Evolutionary conservation across 306 rosid species (phyloP).

Genomic region (Mimosa bimucronata): DNA sequence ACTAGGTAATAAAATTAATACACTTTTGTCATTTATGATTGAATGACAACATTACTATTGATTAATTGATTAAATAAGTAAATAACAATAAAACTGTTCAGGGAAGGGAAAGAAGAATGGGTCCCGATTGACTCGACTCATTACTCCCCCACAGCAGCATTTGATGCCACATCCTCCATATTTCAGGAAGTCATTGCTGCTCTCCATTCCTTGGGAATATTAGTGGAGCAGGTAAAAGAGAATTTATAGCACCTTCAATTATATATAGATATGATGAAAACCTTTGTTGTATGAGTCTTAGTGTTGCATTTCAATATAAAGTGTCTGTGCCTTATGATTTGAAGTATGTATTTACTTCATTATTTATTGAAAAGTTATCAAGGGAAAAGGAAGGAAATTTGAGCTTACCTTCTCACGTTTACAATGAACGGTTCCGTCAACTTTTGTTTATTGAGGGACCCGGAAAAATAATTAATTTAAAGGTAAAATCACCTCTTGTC

Average conservation of each 20-base stretch:
- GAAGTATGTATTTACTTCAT: no score
- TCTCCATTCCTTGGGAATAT: slow-evolving; percentile 65
- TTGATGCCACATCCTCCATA: slow-evolving; percentile 73
- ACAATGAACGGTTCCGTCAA: no score
- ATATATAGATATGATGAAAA: no score
- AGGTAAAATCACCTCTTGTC: no score
- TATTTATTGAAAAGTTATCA: no score
- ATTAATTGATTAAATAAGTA: slow-evolving; percentile 31
- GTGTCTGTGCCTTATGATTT: no score
- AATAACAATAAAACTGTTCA: slow-evolving; percentile 29
- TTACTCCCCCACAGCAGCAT: slow-evolving; percentile 71
- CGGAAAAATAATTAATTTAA: no score
- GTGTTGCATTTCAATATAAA: no score
- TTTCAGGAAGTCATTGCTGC: slow-evolving; percentile 62
- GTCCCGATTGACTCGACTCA: slow-evolving; percentile 69
- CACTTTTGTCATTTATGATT: slow-evolving; percentile 22
- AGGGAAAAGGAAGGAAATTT: no score
- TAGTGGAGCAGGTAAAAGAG: slow-evolving; percentile 79
- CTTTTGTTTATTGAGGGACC: no score
- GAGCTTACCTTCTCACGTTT: no score
- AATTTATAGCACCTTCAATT: slow-evolving; percentile 5
- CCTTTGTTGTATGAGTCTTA: no score
- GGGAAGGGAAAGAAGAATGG: slow-evolving; percentile 91
- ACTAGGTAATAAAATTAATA: slow-evolving; percentile 58
- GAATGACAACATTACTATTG: slow-evolving; percentile 17